Evolutionary conservation across 2,329 filamentous ascomycete species (phyloP).

Genomic region (Beauveria varroae): DNA sequence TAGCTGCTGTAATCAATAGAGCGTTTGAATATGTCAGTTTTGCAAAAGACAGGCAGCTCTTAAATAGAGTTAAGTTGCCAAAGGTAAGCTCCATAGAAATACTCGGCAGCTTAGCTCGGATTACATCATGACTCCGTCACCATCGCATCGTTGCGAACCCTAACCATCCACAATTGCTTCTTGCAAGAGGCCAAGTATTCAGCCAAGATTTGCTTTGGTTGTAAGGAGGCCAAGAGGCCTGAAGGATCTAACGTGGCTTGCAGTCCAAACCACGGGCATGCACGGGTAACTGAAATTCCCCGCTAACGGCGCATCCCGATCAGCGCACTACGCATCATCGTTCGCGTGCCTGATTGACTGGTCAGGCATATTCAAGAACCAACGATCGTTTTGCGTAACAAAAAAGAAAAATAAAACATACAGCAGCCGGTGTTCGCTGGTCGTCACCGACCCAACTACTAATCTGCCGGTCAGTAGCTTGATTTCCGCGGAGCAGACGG

Average conservation of each 20-base stretch:
- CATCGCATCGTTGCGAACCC: neutral
- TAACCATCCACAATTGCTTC: conserved; percentile 4
- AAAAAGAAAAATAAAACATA: too few species aligned
- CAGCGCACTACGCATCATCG: neutral
- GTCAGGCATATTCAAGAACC: neutral
- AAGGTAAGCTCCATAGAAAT: conserved; percentile 1
- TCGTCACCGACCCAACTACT: too few species aligned
- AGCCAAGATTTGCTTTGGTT: neutral
- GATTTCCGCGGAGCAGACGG: too few species aligned
- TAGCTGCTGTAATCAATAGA: neutral
- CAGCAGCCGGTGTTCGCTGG: too few species aligned
- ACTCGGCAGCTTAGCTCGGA: neutral
- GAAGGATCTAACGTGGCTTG: neutral
- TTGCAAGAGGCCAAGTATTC: neutral
- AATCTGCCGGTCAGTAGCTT: too few species aligned
- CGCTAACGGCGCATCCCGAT: neutral
- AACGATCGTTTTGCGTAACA: too few species aligned
- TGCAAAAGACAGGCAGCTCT: neutral
- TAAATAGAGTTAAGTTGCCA: neutral
- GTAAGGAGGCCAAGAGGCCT: too few species aligned
- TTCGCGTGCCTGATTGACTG: neutral
- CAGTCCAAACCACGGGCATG: neutral
- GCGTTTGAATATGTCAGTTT: neutral
- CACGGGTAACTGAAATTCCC: neutral
- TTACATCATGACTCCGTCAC: conserved; percentile 12